Base-by-base conservation (phyloP, 78 protist genomes). In the Dictyostelium citrinum region DNA sequence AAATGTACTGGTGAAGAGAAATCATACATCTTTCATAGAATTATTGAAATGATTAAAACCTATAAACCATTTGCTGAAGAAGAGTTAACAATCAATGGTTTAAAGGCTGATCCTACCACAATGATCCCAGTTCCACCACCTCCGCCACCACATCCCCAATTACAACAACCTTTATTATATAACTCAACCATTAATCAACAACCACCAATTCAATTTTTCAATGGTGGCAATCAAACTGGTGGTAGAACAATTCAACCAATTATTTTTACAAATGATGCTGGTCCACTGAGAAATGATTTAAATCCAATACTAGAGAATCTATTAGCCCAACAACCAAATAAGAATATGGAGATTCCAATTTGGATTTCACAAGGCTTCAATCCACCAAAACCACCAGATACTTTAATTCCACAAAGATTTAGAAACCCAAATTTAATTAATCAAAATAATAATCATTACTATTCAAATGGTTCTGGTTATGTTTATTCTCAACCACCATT, bases 361-460 rank as follows among this genome's bases (percentile, higher is more conserved):
- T 85, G 83, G 82, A 61, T 85, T 9, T 61, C 92, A 24, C 83
- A 80, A 29, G 92, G 92, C 39, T 80, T n/a, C 16, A 78, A 78
- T 41, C 90, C 90, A 49, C 90, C 78, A 33, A 49, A 83, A 72
- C 81, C 80, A 17, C 71, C 81, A 22, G 33, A 46, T 43, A 31
- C 80, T 3, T 33, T 46, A 49, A 46, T 43, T 31, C 68, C 82
- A 31, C 71, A 45, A 35, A 68, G 70, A 71, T 71, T 71, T 51
- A 46, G 90, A 82, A 33, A 68, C 46, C 67, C 45, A 46, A 64
- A 37, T 41, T 27, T 82, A 27, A 12, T 22, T 41, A 20, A 64
- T 82, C 43, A 11, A 12, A 24, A 76, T 27, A 39, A 24, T 27
- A 20, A 55, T 20, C 16, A 76, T 22, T 24, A 45, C 8, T 55